Conservation (phyloP, 2,329 filamentous ascomycete species). For the Hymenotorrendiella dingleyae region DNA sequence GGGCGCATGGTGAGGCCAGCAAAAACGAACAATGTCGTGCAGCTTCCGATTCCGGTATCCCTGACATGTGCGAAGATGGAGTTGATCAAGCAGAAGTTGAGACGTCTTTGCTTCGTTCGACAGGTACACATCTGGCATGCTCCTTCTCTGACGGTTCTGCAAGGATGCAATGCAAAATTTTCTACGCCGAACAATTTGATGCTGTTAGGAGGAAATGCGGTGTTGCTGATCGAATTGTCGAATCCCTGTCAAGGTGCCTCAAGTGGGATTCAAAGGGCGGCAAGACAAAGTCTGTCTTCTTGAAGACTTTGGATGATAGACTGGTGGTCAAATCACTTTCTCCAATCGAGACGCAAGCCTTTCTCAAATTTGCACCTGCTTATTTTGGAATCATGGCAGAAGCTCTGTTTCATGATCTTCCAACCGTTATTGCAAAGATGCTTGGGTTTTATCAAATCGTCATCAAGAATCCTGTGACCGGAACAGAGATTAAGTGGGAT, state of each 20-base stretch:
- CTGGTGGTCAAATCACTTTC: conserved; percentile 78
- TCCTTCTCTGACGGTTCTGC: conserved; percentile 92
- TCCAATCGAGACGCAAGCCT: conserved; percentile 85
- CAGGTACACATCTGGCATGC: conserved; percentile 91
- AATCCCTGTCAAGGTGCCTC: conserved; percentile 88
- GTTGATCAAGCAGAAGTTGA: conserved; percentile 69
- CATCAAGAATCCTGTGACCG: conserved; percentile 89
- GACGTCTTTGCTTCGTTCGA: conserved; percentile 74
- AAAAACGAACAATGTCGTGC: conserved; percentile 24
- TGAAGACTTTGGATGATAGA: conserved; percentile 93
- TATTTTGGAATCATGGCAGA: conserved; percentile 98
- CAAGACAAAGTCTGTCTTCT: conserved; percentile 94
- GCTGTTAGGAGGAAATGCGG: conserved; percentile 89
- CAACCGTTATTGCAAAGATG: conserved; percentile 98
- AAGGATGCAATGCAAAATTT: conserved; percentile 95
- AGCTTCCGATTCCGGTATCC: conserved; percentile 23
- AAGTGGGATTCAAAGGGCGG: conserved; percentile 98
- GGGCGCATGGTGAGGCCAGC: conserved; percentile 42
- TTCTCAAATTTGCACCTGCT: conserved; percentile 89
- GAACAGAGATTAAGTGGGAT: conserved; percentile 90
- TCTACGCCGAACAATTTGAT: conserved; percentile 97
- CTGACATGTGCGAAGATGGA: conserved; percentile 28
- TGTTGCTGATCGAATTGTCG: conserved; percentile 86
- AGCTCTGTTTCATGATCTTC: conserved; percentile 88
- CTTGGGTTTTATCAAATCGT: conserved; percentile 95